Evolutionary conservation across 208 protist genomes (phyloP), one percentile per base, ranked within the genome.

Genomic region (Acanthamoeba sp.): DNA sequence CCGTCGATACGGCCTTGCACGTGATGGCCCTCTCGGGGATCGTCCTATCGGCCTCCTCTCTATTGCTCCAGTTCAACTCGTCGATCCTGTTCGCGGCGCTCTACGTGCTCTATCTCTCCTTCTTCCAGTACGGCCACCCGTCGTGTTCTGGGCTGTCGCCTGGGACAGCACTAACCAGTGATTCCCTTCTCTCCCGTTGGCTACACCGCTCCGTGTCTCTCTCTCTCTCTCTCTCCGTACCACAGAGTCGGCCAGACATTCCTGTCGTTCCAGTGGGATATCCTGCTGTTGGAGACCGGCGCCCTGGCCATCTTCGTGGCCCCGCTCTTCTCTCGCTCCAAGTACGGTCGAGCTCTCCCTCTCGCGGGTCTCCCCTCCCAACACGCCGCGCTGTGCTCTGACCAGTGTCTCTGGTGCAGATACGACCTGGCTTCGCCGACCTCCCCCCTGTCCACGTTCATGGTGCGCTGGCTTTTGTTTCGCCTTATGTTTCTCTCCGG

Each of bases 241-340:
- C 16, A 40, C 40, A 84, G 32, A 3, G 94, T 95, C 5, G 94
- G 94, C 38, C 34, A 94, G 32, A 94, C 80, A 4, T 95, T 95
- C 71, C 89, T 95, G 7, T 82, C n/a, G 10, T 95, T 95, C 71
- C 94, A 95, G 71, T 95, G 94, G 94, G 94, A 95, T 78, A 92
- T 91, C 66, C 45, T 95, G 62, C 66, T 95, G 24, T 52, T 95
- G 5, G 94, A 95, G 48, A 90, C 73, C 6, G 94, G 94, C 40
- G 12, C 62, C 52, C 29, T 95, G 24, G 88, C 94, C 7, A 84
- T 90, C 34, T 50, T 93, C 18, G 48, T 91, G 24, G 85, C 94
- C 9, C 94, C 94, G 22, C n/a, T 93, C 20, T 78, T 34, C 55
- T 59, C 62, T 12, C 36, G 34, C 22, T 36, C 34, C 34, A 80